These are phyloP conservation scores for Excoecaria agallocha DNA, from an alignment of 345 rosid species.

Conservation along the genomic window DNA sequence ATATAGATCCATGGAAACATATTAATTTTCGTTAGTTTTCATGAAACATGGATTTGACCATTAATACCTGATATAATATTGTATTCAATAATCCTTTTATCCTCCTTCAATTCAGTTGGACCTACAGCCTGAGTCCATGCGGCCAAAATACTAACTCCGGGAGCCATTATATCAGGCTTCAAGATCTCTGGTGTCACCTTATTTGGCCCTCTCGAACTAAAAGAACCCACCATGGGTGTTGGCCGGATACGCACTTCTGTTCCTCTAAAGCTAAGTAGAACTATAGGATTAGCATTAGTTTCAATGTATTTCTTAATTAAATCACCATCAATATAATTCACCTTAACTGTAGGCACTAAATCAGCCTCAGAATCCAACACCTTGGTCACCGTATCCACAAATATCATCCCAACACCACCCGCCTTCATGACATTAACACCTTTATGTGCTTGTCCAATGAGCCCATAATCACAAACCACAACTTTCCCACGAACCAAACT, in stretches of 20 bases:
- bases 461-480: constrained; percentile 73
- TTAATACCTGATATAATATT: constrained; percentile 64
- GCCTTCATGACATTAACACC: constrained; percentile 67
- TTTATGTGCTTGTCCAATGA: constrained; percentile 66
- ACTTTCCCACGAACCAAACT: constrained; percentile 54
- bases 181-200: too few relatives aligned
- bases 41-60: background rate
- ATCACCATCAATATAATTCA: constrained; percentile 59
- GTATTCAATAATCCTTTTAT: too few relatives aligned
- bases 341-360: constrained; percentile 62
- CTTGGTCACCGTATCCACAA: constrained; percentile 43
- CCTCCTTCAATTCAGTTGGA: too few relatives aligned
- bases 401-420: constrained; percentile 80
- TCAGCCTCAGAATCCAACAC: constrained; percentile 70
- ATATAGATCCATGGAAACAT: too few relatives aligned
- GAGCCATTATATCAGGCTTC: too few relatives aligned
- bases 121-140: too few relatives aligned
- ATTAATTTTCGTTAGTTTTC: background rate
- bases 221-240: too few relatives aligned
- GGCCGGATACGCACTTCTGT: too few relatives aligned
- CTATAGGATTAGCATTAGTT: constrained; percentile 27
- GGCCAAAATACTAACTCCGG: too few relatives aligned
- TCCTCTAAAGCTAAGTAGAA: too few relatives aligned
- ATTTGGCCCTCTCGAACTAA: too few relatives aligned
- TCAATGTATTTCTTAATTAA: constrained; percentile 45